Conservation (phyloP, 2,329 filamentous ascomycete genomes). For the Colletotrichum truncatum region DNA sequence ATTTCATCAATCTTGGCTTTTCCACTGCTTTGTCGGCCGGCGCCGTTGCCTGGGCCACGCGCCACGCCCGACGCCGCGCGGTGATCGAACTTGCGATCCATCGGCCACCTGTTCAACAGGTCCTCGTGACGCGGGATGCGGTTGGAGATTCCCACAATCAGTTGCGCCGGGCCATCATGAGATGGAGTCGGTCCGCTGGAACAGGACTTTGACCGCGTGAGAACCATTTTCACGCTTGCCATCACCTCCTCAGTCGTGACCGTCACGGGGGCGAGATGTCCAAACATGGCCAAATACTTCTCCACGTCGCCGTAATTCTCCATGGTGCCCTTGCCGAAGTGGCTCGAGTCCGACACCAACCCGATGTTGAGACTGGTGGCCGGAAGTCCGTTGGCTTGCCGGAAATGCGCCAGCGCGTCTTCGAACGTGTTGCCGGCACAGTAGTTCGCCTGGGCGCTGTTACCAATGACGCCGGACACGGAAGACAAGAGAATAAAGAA, state of each 20-base stretch:
- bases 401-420: conserved; percentile 30
- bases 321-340: conserved; percentile 59
- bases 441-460: conserved; percentile 31
- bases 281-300: conserved; percentile 50
- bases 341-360: conserved; percentile 37
- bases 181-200: neutral
- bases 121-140: conserved; percentile 37
- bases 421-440: conserved; percentile 32
- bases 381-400: neutral
- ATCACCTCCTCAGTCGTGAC: neutral
- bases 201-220: neutral
- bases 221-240: neutral
- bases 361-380: conserved; percentile 9
- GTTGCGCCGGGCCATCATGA: neutral
- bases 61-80: conserved; percentile 17
- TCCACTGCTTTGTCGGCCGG: neutral
- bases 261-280: neutral
- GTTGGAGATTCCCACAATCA: conserved; percentile 36
- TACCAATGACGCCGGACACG: conserved; percentile 31
- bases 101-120: conserved; percentile 52
- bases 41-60: conserved; percentile 25
- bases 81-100: conserved; percentile 33
- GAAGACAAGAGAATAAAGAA: conserved; percentile 34
- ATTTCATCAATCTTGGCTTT: conserved; percentile 33
- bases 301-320: conserved; percentile 57